Percentiles rank a stretch among this genome's conserved stretches.
Conservation (phyloP, 1,284 basidiomycete species). For the Ganoderma boninense region DNA sequence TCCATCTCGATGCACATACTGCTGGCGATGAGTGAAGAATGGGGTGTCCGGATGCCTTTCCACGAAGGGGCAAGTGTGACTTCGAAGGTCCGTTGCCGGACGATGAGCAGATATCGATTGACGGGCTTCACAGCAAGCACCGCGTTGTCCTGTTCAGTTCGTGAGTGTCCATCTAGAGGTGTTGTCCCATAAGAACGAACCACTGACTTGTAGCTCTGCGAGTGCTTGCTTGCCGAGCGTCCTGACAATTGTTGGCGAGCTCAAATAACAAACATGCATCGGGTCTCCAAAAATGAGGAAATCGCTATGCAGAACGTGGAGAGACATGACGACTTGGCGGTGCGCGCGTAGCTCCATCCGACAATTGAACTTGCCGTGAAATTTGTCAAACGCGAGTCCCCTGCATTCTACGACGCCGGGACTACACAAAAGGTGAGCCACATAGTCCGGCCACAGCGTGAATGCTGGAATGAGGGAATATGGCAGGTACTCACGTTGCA, state of each 20-base stretch:
- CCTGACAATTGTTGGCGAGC: slow-evolving; percentile 28
- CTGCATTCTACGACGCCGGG: slow-evolving; percentile 28
- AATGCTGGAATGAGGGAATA: background rate
- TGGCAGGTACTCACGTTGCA: slow-evolving; percentile 25
- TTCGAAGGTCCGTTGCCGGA: slow-evolving; percentile 41
- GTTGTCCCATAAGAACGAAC: background rate
- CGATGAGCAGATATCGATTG: slow-evolving; percentile 41
- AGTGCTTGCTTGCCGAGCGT: slow-evolving; percentile 27
- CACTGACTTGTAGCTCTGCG: slow-evolving; percentile 23
- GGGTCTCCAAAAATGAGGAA: slow-evolving; percentile 39
- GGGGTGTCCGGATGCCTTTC: slow-evolving; percentile 32
- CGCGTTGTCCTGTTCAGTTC: slow-evolving; percentile 29
- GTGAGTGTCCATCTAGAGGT: background rate
- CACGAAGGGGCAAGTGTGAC: slow-evolving; percentile 40
- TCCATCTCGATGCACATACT: slow-evolving; percentile 36
- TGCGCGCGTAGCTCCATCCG: slow-evolving; percentile 30
- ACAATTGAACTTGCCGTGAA: slow-evolving; percentile 38
- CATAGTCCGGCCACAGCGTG: too few relatives aligned
- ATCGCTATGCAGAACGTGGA: slow-evolving; percentile 38
- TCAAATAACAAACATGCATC: slow-evolving; percentile 35
- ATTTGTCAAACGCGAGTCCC: slow-evolving; percentile 39
- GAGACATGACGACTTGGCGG: slow-evolving; percentile 30
- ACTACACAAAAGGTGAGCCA: slow-evolving; percentile 1
- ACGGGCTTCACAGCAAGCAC: slow-evolving; percentile 42
- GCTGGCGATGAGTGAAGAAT: slow-evolving; percentile 12